Evolutionary conservation across 2,329 filamentous ascomycete genomes (phyloP), one percentile per base, ranked within the genome.

Genomic region (Emergomyces pasteurianus): DNA sequence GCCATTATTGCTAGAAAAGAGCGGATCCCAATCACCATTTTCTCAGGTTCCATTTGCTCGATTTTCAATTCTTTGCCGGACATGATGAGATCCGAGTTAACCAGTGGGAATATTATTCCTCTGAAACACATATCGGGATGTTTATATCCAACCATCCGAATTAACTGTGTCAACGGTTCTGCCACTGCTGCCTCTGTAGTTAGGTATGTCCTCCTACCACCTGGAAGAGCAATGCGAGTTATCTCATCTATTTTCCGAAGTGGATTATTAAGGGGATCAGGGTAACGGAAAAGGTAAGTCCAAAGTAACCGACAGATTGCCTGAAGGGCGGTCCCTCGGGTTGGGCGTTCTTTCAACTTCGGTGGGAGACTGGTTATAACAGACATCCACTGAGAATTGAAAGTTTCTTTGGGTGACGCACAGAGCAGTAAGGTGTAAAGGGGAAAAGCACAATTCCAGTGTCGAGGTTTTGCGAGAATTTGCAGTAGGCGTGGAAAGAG

Each of bases 11-110:
- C 89, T 34, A 99, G 80, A 71, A 97, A 99, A 2, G 94, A 89
- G 64, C 91, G 85, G 64, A 99, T 99, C 2, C 92, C 94, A 67
- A 99, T 89, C n/a, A 97, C 92, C 77, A 96, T 95, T 68, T 90
- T 88, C 70, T 99, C 95, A 0, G 95, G 94, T 64, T 99, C 94
- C 63, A 99, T 81, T 69, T 95, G 90, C 70, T 97, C 94, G 34
- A 96, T 88, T 70, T 85, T 91, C 49, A 94, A 77, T 52, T 96
- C 89, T 68, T 86, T 89, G 79, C 80, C 80, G 21, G 86, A 84
- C 34, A 83, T 80, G 71, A 96, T 94, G n/a, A 91, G 79, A 58
- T 96, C 92, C 1, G 91, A 90, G 70, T 95, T 96, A 70, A 99
- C 88, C 43, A 99, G 78, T 2, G 92, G 94, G 67, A 96, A 97